Base-by-base conservation (phyloP, 2,329 filamentous ascomycete genomes). In the Trichoderma hamatum region DNA sequence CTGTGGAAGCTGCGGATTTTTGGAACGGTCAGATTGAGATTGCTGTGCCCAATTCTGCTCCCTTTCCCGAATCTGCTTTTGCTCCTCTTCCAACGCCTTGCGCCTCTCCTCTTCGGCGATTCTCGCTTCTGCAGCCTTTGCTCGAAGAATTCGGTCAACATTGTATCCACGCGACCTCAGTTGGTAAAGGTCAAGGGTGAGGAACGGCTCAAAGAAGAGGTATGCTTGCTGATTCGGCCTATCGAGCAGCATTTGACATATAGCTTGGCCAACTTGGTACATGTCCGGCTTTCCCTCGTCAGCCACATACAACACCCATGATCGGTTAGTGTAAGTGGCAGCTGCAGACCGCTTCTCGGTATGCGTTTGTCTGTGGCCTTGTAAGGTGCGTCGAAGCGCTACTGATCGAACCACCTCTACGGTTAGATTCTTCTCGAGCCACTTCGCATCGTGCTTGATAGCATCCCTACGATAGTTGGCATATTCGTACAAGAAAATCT, bases 161-260 rank as follows among this genome's bases (percentile, higher is more conserved):
- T 99, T 98, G 83, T 97, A 98, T 1, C 96, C 96, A 72, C 96
- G 93, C 70, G 90, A 89, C 74, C 93, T 90, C 51, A 99, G 82
- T 63, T 94, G 90, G 58, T 92, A 87, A 28, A 99, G 84, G 73
- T 95, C 93, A 10, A 96, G 89, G 69, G 92, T 95, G 46, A 99
- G 82, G 71, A 99, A 91, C 65, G 93, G 94, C 80, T 98, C 96
- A 68, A 99, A 89, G 66, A 96, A 95, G 68, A 97, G 86, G 67
- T 93, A 93, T 2, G 95, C 94, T 76, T 96, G 92, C 75, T 97
- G 92, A 72, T 92, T 95, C 9, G 95, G 94, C 26, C 93, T 88
- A 64, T 88, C 88, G 59, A 99, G 84, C 46, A 99, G 84, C 64
- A 97, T 82, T 74, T 91, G 89, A 71, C 95, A 93, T 58, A 99